These are phyloP conservation scores for Euphrasia arctica DNA, from an alignment of 305 asterid species.

Conservation along the genomic window DNA sequence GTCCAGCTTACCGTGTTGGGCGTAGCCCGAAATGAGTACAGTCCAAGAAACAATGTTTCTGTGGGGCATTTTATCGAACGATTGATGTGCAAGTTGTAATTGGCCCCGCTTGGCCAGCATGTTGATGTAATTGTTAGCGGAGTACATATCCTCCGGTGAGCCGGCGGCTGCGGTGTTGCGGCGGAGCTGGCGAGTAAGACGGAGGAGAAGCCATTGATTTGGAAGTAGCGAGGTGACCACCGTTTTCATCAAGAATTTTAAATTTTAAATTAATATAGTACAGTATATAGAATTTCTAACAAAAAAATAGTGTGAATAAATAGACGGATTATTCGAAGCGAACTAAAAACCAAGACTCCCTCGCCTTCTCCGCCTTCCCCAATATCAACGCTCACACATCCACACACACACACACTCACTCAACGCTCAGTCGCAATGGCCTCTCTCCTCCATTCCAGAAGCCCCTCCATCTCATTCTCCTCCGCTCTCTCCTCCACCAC, in stretches of 20 bases:
- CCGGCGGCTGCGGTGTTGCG: background rate
- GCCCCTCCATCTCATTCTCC: conserved; percentile 50
- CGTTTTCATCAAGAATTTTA: conserved; percentile 19
- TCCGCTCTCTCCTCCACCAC: conserved; percentile 36
- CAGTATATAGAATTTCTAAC: too few relatives aligned
- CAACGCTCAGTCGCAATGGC: conserved; percentile 32
- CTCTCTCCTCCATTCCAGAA: conserved; percentile 30
- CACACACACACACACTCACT: background rate
- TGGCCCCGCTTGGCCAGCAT: conserved; percentile 51
- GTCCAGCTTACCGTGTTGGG: conserved; percentile 45
- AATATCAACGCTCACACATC: too few relatives aligned
- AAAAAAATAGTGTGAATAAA: too few relatives aligned
- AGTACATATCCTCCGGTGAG: conserved; percentile 34
- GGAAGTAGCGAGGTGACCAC: conserved; percentile 6
- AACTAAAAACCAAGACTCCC: conserved; percentile 38
- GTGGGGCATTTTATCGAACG: conserved; percentile 59
- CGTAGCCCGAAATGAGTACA: conserved; percentile 64
- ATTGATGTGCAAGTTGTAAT: conserved; percentile 34
- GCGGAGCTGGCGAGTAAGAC: conserved; percentile 15
- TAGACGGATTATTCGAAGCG: conserved; percentile 34
- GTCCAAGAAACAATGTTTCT: conserved; percentile 77
- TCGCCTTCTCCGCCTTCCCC: conserved; percentile 69
- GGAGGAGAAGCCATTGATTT: conserved; percentile 12
- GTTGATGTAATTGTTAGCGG: conserved; percentile 51
- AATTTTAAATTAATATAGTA: too few relatives aligned